These are phyloP conservation scores for Cenococcum geophilum DNA, from an alignment of 495 filamentous ascomycete genomes.

Conservation along the genomic window DNA sequence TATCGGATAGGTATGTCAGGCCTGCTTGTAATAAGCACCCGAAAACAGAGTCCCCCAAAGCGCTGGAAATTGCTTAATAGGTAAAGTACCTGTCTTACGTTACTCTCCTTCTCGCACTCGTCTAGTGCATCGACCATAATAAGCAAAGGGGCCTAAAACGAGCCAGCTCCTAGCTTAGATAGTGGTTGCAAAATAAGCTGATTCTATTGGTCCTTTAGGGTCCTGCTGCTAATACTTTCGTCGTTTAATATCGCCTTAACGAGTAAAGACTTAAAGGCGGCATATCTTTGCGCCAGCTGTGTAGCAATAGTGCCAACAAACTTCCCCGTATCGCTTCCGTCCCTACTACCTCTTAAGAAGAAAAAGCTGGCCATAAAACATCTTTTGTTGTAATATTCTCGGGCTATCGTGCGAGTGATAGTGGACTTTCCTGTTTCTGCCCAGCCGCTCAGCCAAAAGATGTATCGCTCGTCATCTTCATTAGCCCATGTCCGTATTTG, in stretches of 20 bases:
- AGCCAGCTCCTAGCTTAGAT: no score
- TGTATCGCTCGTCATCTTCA: slow-evolving; percentile 6
- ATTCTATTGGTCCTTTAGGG: slow-evolving; percentile 5
- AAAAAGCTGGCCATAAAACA: no score
- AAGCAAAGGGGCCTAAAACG: slow-evolving; percentile 1
- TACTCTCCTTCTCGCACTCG: slow-evolving; percentile 30
- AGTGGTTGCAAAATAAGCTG: slow-evolving; percentile 6
- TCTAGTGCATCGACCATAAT: slow-evolving; percentile 37
- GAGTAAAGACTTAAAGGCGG: slow-evolving; percentile 2
- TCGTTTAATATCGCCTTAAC: slow-evolving; percentile 1
- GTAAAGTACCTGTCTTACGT: slow-evolving; percentile 27
- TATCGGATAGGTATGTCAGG: slow-evolving; percentile 32
- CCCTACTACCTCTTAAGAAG: no score
- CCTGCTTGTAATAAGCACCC: slow-evolving; percentile 38
- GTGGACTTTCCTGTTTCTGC: slow-evolving; percentile 5
- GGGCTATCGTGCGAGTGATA: no score
- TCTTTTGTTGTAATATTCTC: no score
- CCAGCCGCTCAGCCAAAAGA: slow-evolving; percentile 39
- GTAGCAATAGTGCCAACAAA: slow-evolving; percentile 25
- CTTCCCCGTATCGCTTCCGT: slow-evolving; percentile 15
- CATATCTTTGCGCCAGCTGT: slow-evolving; percentile 8
- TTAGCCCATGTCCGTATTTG: slow-evolving; percentile 29
- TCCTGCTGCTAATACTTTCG: slow-evolving; percentile 9
- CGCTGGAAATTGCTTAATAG: slow-evolving; percentile 24
- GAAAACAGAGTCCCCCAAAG: slow-evolving; percentile 20